Evolutionary conservation across 495 filamentous ascomycete species (phyloP).

Genomic region (Neurospora sp.): DNA sequence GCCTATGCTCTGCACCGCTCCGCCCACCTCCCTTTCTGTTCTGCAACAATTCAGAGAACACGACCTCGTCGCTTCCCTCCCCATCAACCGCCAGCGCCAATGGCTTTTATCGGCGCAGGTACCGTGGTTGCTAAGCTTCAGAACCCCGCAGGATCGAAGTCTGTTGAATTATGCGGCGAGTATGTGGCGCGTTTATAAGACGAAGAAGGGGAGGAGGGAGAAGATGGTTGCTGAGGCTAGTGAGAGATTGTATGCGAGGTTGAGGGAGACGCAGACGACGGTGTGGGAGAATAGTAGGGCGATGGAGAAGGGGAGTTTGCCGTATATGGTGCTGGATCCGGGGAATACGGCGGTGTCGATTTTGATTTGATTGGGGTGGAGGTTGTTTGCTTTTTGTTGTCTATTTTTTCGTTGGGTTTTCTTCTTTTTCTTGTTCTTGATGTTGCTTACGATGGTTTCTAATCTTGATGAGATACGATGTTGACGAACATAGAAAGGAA

Average conservation of each 20-base stretch:
- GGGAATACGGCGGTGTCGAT: constrained; percentile 31
- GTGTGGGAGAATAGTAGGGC: constrained; percentile 14
- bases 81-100: constrained; percentile 27
- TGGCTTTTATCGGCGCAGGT: constrained; percentile 34
- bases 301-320: constrained; percentile 26
- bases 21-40: constrained; percentile 17
- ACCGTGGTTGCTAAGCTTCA: constrained; percentile 35
- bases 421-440: neutral
- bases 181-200: constrained; percentile 20
- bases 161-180: constrained; percentile 28
- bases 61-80: constrained; percentile 29
- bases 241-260: constrained; percentile 13
- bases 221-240: constrained; percentile 12
- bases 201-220: constrained; percentile 8
- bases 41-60: constrained; percentile 20
- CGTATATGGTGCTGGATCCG: constrained; percentile 33
- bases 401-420: neutral
- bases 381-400: neutral
- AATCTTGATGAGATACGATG: neutral
- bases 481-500: neutral
- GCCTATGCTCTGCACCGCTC: constrained; percentile 23
- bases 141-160: constrained; percentile 26
- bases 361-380: constrained; percentile 16
- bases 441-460: neutral
- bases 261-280: constrained; percentile 14